Evolutionary conservation across 139 green algal species (phyloP), one percentile per base, ranked within the genome.

Genomic region (Astrephomene gubernaculifera): DNA sequence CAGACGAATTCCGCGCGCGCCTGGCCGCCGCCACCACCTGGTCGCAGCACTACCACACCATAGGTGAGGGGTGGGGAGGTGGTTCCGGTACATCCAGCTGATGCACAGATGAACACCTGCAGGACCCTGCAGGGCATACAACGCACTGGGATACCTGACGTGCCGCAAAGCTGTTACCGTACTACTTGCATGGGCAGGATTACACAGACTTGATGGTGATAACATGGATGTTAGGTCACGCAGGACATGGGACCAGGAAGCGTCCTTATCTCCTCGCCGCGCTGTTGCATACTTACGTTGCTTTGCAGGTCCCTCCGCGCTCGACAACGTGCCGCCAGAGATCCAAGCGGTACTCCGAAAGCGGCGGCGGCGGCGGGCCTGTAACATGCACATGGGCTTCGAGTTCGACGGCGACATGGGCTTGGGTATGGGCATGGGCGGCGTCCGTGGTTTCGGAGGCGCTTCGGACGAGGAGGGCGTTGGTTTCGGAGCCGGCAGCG

Each of bases 1-100:
- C 71, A 14, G 86, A 86, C 38, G 86, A 92, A 72, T 38, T 81
- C 41, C 67, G 72, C 6, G 89, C 89, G 22, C 79, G 81, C 6
- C 21, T 78, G 22, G 79, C 52, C 22, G 89, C 89, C 12, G 64
- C 76, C 10, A 89, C 79, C 3, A 60, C 63, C 27, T 92, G 86
- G 86, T 70, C 61, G 43, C 79, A 52, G n/a, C 44, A 68, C 60
- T 89, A 39, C 60, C 71, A 83, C 60, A 83, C 76, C 33, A 44
- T 83, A 39, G 76, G 76, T 83, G 39, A 36, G 76, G 29, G 27
- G 45, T 25, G 41, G 49, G 12, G 49, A 57, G 49, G 49, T 17
- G 49, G 14, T 57, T 57, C 49, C 17, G 49, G 49, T 12, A 57
- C n/a, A n/a, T n/a, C n/a, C n/a, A n/a, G n/a, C n/a, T n/a, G n/a